These are phyloP conservation scores for Prunus kanzakura DNA, from an alignment of 306 rosid species.

Conservation along the genomic window DNA sequence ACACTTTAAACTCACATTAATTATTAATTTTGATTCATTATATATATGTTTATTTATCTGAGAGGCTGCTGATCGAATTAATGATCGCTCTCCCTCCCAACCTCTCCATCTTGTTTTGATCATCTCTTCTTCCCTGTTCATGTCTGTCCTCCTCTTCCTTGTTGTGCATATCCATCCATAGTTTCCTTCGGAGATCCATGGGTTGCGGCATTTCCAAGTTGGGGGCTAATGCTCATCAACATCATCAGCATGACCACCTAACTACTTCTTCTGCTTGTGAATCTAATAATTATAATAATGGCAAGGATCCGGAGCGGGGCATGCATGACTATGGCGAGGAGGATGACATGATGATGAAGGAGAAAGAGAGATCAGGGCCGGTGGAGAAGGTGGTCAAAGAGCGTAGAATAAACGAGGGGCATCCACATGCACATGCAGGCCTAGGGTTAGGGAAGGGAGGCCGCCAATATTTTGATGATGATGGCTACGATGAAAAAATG, in stretches of 20 bases:
- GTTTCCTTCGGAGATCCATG: constrained; percentile 20
- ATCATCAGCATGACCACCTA: not conserved
- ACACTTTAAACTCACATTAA: not conserved
- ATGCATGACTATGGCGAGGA: not conserved
- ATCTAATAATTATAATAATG: not conserved
- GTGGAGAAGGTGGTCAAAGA: not conserved
- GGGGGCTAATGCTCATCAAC: not conserved
- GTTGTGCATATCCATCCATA: no score
- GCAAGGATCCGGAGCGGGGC: not conserved
- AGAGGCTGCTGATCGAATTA: not conserved
- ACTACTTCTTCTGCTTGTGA: not conserved
- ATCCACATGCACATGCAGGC: not conserved
- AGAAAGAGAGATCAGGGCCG: constrained; percentile 10
- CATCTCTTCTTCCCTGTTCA: not conserved
- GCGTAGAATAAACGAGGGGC: not conserved
- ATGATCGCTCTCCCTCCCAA: not conserved
- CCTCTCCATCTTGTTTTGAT: constrained; percentile 18
- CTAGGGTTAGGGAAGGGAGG: not conserved
- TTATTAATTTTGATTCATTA: no score
- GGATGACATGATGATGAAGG: not conserved
- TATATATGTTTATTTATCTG: no score
- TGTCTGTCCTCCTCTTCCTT: not conserved
- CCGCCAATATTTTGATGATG: not conserved
- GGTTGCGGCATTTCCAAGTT: constrained; percentile 64
- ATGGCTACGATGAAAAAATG: not conserved